phyloP scores from a whole-genome alignment of 768 basidiomycete species.

The Kwoniella botswanensis region DNA sequence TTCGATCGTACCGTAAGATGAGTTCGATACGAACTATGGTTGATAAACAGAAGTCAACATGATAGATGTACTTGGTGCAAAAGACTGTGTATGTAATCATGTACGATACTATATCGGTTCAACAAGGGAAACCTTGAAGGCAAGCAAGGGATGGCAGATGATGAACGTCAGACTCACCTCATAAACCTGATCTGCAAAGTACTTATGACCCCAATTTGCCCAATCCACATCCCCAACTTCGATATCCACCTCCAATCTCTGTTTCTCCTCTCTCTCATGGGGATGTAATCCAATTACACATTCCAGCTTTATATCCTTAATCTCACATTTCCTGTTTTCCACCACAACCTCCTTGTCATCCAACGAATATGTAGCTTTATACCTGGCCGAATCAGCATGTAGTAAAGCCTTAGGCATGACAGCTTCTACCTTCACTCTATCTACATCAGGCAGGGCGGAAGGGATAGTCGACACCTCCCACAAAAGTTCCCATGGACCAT shows the following conservation, averaged over 20 bases:
- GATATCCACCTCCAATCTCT: conserved; percentile 67
- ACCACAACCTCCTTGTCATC: conserved; percentile 25
- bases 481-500: conserved; percentile 63
- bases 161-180: conserved; percentile 54
- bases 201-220: conserved; percentile 60
- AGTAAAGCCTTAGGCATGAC: conserved; percentile 64
- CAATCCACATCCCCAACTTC: conserved; percentile 18
- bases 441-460: conserved; percentile 54
- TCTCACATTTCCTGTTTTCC: conserved; percentile 52
- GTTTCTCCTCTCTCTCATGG: conserved; percentile 69
- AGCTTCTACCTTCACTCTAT: conserved; percentile 62
- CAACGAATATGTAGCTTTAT: conserved; percentile 28
- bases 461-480: conserved; percentile 60
- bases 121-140: no score
- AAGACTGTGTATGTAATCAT: background rate
- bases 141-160: background rate
- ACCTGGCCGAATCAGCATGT: conserved; percentile 62
- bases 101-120: no score
- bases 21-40: conserved; percentile 62
- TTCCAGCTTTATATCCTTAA: conserved; percentile 64
- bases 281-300: conserved; percentile 72
- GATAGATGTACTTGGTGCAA: background rate
- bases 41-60: conserved; percentile 11
- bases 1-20: conserved; percentile 71
- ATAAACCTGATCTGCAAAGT: conserved; percentile 58